Evolutionary conservation across 2,329 filamentous ascomycete species (phyloP), one percentile per base, ranked within the genome.

Genomic region (Hypoxylon sp.): DNA sequence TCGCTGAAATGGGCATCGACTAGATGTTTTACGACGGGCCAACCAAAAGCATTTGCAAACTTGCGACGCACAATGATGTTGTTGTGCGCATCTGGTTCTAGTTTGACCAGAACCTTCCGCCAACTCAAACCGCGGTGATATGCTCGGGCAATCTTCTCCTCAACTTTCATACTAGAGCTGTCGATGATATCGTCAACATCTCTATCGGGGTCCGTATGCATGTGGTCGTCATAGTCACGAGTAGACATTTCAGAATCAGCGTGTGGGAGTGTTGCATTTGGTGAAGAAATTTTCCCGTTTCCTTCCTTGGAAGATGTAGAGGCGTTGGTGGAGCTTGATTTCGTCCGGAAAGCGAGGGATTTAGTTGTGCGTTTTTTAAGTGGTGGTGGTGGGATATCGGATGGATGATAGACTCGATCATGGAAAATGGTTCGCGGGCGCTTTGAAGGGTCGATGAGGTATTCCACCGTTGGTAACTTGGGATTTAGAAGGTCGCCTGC

Each of bases 21-120:
- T 19, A 98, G 82, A 80, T 99, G 96, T 80, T 98, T 94, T 53
- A 98, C 84, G 0, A 99, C 96, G 0, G 96, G 96, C 96, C 96
- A 99, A 1, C 96, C 96, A 74, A 97, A 97, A 0, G 96, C 96
- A 76, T 99, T 99, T 62, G 94, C 91, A 78, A 99, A 99, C 90
- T 94, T 97, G 61, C 96, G 91, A 14, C 96, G 91, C 23, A 99
- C 96, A 66, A 98, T 91, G 72, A 99, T 97, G 79, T 99, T 99
- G 80, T 99, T 99, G 82, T 99, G 96, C 0, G 96, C 96, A 80
- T 99, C 96, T 0, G 96, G 96, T 77, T 99, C 95, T 2, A 99
- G 85, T 59, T 96, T 92, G 13, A 99, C 96, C 3, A 99, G 87
- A 1, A 99, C 96, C 78, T 99, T 99, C 49, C 96, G 92, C 96